Conservation (phyloP, 148 eudicot species). For the Chenopodium formosanum region DNA sequence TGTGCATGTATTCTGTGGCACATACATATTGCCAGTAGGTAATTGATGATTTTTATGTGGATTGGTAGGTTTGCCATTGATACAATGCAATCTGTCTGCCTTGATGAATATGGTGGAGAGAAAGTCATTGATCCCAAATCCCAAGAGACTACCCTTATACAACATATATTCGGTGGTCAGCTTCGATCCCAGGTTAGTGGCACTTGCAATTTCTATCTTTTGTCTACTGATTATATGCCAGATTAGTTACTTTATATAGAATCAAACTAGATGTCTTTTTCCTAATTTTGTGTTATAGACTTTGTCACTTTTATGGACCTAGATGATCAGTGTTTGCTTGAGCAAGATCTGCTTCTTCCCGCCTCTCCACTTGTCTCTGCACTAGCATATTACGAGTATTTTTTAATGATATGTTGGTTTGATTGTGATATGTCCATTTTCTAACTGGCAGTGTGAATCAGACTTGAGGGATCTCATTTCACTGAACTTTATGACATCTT, state of each 20-base stretch:
- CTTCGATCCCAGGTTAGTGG: constrained; percentile 83
- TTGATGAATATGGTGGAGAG: constrained; percentile 92
- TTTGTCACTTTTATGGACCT: background rate
- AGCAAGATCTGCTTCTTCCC: background rate
- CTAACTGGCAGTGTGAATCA: background rate
- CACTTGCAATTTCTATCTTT: background rate
- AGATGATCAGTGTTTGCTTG: background rate
- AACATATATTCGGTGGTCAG: constrained; percentile 95
- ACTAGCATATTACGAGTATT: too few relatives aligned
- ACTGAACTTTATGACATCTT: background rate
- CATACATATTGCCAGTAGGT: background rate
- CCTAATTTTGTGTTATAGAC: background rate
- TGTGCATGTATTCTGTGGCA: background rate
- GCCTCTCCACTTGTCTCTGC: background rate
- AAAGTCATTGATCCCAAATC: constrained; percentile 59
- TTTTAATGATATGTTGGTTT: background rate
- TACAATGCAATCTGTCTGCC: constrained; percentile 91
- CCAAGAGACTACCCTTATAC: constrained; percentile 89
- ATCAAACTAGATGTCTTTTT: background rate
- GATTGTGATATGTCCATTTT: background rate
- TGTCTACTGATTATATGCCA: too few relatives aligned
- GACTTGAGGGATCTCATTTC: background rate
- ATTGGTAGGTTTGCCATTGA: constrained; percentile 79
- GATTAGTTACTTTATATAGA: background rate
- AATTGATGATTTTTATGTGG: constrained; percentile 1